These are phyloP conservation scores for Ganoderma meredithae DNA, from an alignment of 1,284 basidiomycete genomes.

Conservation along the genomic window DNA sequence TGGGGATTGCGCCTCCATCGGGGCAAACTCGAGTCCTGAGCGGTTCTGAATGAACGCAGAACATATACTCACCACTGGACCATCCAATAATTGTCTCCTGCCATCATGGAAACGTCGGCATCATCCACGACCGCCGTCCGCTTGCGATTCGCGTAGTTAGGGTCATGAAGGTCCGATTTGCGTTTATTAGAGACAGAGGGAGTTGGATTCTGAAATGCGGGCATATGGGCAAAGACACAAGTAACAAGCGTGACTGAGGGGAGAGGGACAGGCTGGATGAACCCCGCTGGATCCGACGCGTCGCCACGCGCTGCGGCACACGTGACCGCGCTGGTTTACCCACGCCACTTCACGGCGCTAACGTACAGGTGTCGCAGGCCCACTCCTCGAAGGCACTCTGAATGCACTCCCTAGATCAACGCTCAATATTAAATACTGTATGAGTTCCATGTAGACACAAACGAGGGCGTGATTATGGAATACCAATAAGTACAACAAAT, in stretches of 20 bases:
- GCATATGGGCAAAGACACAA: slow-evolving; percentile 38
- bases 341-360: slow-evolving; percentile 16
- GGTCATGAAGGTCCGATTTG: slow-evolving; percentile 38
- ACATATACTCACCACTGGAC: slow-evolving; percentile 64
- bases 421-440: too few species aligned
- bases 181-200: slow-evolving; percentile 37
- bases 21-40: neutral
- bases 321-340: slow-evolving; percentile 25
- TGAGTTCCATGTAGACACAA: neutral
- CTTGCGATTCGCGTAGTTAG: slow-evolving; percentile 44
- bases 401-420: too few species aligned
- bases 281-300: slow-evolving; percentile 20
- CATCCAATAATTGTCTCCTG: slow-evolving; percentile 64
- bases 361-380: too few species aligned
- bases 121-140: slow-evolving; percentile 41
- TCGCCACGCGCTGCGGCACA: slow-evolving; percentile 28
- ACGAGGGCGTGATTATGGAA: slow-evolving; percentile 16
- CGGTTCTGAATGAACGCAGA: too few species aligned
- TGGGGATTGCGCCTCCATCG: slow-evolving; percentile 75
- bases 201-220: slow-evolving; percentile 36
- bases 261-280: slow-evolving; percentile 4
- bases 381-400: too few species aligned
- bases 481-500: slow-evolving; percentile 25
- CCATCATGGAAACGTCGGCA: slow-evolving; percentile 19
- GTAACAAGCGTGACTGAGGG: neutral